phyloP scores from a whole-genome alignment of 352 stramenopile species.

The Phytophthora tubulina region DNA sequence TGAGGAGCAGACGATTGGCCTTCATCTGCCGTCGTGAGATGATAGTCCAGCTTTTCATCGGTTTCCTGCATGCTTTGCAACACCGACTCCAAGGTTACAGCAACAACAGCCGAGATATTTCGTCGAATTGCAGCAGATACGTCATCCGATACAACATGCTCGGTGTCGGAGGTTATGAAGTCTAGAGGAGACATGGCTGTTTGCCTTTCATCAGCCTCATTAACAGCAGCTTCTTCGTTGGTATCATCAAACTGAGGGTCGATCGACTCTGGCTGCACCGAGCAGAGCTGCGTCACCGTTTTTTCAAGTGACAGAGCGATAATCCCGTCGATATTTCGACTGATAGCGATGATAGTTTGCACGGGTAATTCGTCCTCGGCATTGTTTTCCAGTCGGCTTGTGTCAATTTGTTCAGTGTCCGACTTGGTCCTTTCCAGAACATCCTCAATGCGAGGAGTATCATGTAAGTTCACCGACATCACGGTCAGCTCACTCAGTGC shows the following conservation, averaged over 20 bases:
- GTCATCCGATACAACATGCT: constrained; percentile 18
- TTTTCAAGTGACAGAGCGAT: constrained; percentile 54
- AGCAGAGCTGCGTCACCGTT: constrained; percentile 28
- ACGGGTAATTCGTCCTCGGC: constrained; percentile 34
- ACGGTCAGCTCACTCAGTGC: constrained; percentile 21
- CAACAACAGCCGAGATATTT: constrained; percentile 44
- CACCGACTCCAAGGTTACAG: constrained; percentile 43
- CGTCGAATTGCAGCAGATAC: constrained; percentile 39
- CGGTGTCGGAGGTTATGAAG: neutral
- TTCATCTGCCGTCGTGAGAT: neutral
- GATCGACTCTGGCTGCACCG: neutral
- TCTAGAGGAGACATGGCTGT: neutral
- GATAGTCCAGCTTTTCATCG: constrained; percentile 10
- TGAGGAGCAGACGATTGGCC: neutral
- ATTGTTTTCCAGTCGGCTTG: constrained; percentile 23
- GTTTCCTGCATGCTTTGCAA: constrained; percentile 30
- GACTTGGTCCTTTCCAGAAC: constrained; percentile 3
- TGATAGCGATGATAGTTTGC: constrained; percentile 51
- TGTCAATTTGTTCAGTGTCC: constrained; percentile 3
- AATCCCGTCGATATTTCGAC: constrained; percentile 49
- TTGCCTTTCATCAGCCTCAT: neutral
- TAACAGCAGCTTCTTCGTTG: constrained; percentile 4
- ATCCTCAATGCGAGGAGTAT: constrained; percentile 3
- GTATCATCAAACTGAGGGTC: neutral
- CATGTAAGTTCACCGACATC: constrained; percentile 26